Conservation (phyloP, 176 grass and related monocot genomes). For the Otatea glauca region DNA sequence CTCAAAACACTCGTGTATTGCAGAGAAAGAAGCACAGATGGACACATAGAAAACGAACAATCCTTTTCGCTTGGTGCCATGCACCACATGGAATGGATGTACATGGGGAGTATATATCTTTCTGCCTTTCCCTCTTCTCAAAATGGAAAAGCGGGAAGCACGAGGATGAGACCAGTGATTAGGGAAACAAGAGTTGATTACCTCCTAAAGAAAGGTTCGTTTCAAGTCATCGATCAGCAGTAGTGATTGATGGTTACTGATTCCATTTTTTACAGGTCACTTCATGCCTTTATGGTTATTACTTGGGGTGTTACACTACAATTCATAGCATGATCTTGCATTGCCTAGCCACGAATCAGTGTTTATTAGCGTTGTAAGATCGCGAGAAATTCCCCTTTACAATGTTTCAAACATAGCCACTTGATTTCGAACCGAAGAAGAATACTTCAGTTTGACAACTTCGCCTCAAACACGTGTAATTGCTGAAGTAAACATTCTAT, state of each 20-base stretch:
- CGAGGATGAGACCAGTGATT: not conserved
- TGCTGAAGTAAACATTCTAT: not conserved
- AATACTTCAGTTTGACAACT: not conserved
- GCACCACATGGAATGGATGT: constrained; percentile 15
- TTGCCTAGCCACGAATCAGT: not conserved
- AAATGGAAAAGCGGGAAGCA: not conserved
- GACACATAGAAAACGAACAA: not conserved
- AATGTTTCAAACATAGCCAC: not conserved
- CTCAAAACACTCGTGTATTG: not conserved
- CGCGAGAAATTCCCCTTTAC: not conserved
- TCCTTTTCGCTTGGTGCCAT: constrained; percentile 28
- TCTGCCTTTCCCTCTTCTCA: constrained; percentile 23
- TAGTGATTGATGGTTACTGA: not conserved
- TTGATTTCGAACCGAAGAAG: not conserved
- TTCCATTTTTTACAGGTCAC: not conserved
- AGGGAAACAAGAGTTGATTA: not conserved
- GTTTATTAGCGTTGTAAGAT: not conserved
- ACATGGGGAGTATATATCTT: not conserved
- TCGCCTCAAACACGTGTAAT: not conserved
- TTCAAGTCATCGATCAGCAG: not conserved
- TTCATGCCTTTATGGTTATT: not conserved
- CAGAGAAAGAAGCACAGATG: not conserved
- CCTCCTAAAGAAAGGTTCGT: not conserved
- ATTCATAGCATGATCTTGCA: not conserved
- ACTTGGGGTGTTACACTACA: not conserved